phyloP scores from a whole-genome alignment of 179 eudicot species.

The Amaranthus tricolor region DNA sequence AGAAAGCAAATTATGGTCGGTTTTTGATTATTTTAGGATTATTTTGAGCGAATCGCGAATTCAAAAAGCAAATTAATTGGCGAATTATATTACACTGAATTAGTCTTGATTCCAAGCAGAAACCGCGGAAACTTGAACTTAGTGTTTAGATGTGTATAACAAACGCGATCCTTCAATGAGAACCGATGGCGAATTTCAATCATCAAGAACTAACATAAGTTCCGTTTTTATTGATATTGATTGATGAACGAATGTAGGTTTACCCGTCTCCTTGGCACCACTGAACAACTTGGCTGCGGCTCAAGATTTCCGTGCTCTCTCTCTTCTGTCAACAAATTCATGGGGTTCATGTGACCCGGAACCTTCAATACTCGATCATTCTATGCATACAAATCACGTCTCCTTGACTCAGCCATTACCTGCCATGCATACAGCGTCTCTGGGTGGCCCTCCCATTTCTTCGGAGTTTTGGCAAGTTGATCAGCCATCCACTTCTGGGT shows the following conservation, averaged over 20 bases:
- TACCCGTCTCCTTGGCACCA: conserved; percentile 45
- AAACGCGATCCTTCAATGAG: no score
- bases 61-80: no score
- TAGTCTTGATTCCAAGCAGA: no score
- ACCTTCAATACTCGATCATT: conserved; percentile 31
- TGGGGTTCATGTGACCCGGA: conserved; percentile 53
- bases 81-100: no score
- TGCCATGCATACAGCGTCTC: conserved; percentile 38
- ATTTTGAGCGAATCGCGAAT: no score
- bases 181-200: no score
- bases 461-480: conserved; percentile 53
- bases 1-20: no score
- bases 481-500: conserved; percentile 27
- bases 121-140: no score
- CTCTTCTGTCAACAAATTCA: conserved; percentile 96
- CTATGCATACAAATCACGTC: conserved; percentile 32
- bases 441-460: conserved; percentile 38
- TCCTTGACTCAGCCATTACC: conserved; percentile 27
- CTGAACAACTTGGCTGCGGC: conserved; percentile 48
- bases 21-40: no score
- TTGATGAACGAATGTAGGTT: conserved; percentile 34
- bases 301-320: conserved; percentile 89
- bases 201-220: no score
- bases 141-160: no score
- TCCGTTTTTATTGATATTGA: no score